Base-by-base conservation (phyloP, 352 stramenopile species). In the Phytophthora nicotianae region DNA sequence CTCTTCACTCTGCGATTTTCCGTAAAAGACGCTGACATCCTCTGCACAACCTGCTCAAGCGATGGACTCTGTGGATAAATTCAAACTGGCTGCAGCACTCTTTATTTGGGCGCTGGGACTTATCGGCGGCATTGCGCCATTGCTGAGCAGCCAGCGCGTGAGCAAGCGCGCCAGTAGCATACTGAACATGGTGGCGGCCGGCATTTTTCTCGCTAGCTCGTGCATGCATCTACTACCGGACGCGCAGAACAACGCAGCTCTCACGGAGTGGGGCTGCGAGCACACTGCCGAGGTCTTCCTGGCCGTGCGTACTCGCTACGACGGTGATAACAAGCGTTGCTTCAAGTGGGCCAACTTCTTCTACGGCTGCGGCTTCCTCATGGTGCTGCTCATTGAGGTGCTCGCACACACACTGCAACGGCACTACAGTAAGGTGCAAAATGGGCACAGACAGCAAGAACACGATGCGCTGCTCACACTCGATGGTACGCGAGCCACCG, bases 281-380 rank as follows among this genome's bases (percentile, higher is more conserved):
- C 54, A 68, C 51, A 78, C 70, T 5, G 61, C 61, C 5, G 70
- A 77, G 50, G 55, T 72, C 1, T 74, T 74, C 29, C 27, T 77
- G n/a, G 65, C 69, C 33, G 60, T 77, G 37, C 56, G 61, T 16
- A 75, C 65, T 13, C 46, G 33, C 51, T 68, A 65, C 56, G 29
- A 75, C 10, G 49, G 57, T 7, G 59, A 72, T 43, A 70, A 58
- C 47, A 77, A 76, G 56, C 56, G 63, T 23, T 93, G 83, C 62
- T 87, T 95, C 50, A 74, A 84, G 58, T 88, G 83, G 66, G 79
- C 83, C 45, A 89, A 91, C 72, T 89, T 93, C 58, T 91, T 95
- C 51, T 95, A 90, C 51, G 82, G 74, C 29, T 60, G 77, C 41
- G 86, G 86, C 38, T 95, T 95, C 50, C 64, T 93, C 37, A 50